Percentiles rank a stretch among this genome's conserved stretches.
Evolutionary conservation across 805 yeast genomes (phyloP).

Genomic region (Candida dajiaensis): DNA sequence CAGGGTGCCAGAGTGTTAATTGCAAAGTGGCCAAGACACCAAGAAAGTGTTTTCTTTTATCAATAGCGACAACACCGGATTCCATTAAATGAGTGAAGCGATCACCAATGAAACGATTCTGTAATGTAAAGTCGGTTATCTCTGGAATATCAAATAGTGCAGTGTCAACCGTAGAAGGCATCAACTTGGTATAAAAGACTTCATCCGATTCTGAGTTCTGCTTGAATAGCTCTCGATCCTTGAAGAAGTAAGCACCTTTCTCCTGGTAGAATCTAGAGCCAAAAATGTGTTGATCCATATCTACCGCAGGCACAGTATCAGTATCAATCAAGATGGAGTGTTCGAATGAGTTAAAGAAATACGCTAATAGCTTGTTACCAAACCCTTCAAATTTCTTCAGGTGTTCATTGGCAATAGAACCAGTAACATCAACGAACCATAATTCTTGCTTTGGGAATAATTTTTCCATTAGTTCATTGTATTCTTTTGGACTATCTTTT

Average conservation of each 20-base stretch:
- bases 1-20: slow-evolving; percentile 33
- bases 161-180: slow-evolving; percentile 36
- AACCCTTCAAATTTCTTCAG: slow-evolving; percentile 28
- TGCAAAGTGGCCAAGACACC: slow-evolving; percentile 40
- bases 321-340: slow-evolving; percentile 47
- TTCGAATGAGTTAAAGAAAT: slow-evolving; percentile 42
- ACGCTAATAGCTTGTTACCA: slow-evolving; percentile 44
- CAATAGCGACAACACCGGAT: slow-evolving; percentile 39
- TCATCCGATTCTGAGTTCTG: slow-evolving; percentile 19
- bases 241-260: slow-evolving; percentile 37
- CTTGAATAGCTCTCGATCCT: slow-evolving; percentile 37
- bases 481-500: neutral
- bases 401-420: slow-evolving; percentile 16
- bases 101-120: slow-evolving; percentile 33
- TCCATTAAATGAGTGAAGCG: slow-evolving; percentile 37
- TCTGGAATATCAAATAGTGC: slow-evolving; percentile 31
- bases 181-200: slow-evolving; percentile 36
- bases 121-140: slow-evolving; percentile 29
- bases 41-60: slow-evolving; percentile 42
- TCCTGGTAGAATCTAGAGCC: slow-evolving; percentile 26
- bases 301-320: slow-evolving; percentile 41
- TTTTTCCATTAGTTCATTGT: slow-evolving; percentile 3
- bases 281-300: slow-evolving; percentile 31
- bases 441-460: slow-evolving; percentile 29
- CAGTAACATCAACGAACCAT: slow-evolving; percentile 33